Conservation (phyloP, 2,329 filamentous ascomycete genomes). For the Zasmidium angulare region DNA sequence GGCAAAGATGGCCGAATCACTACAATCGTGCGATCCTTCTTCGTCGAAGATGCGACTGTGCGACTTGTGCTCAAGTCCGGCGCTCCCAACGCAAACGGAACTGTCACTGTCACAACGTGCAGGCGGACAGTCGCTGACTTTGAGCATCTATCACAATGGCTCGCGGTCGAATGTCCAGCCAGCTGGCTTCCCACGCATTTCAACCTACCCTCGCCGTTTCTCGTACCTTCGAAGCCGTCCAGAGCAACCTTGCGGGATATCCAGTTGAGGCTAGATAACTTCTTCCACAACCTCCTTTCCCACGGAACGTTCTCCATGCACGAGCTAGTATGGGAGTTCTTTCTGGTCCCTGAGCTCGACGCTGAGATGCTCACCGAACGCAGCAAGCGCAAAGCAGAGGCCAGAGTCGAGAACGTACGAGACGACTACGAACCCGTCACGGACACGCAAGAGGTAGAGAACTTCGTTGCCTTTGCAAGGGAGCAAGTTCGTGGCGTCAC, state of each 20-base stretch:
- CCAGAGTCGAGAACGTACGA: conserved; percentile 76
- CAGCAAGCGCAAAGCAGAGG: conserved; percentile 81
- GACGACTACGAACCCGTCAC: conserved; percentile 83
- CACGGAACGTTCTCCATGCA: conserved; percentile 95
- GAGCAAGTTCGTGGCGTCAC: conserved; percentile 87
- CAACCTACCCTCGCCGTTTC: conserved; percentile 80
- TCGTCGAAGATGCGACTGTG: conserved; percentile 93
- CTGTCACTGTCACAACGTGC: conserved; percentile 92
- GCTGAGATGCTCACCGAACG: conserved; percentile 86
- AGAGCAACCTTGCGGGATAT: conserved; percentile 82
- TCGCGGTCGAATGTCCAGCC: conserved; percentile 86
- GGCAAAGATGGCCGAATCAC: conserved; percentile 79
- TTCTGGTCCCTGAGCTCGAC: conserved; percentile 91
- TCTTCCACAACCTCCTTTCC: conserved; percentile 78
- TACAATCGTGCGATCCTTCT: conserved; percentile 90
- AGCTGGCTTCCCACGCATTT: conserved; percentile 86
- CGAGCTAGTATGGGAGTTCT: conserved; percentile 98
- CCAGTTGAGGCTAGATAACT: conserved; percentile 81
- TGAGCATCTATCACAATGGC: conserved; percentile 79
- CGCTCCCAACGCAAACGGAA: conserved; percentile 75
- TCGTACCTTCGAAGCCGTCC: conserved; percentile 89
- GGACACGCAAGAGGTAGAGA: conserved; percentile 78
- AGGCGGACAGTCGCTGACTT: conserved; percentile 85
- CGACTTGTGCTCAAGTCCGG: conserved; percentile 93
- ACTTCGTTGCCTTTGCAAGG: conserved; percentile 86